A percentile compares a stretch with the other conserved stretches of the same genome.
Evolutionary conservation across 441 rosid species (phyloP).

Genomic region (Syzygium malaccense): DNA sequence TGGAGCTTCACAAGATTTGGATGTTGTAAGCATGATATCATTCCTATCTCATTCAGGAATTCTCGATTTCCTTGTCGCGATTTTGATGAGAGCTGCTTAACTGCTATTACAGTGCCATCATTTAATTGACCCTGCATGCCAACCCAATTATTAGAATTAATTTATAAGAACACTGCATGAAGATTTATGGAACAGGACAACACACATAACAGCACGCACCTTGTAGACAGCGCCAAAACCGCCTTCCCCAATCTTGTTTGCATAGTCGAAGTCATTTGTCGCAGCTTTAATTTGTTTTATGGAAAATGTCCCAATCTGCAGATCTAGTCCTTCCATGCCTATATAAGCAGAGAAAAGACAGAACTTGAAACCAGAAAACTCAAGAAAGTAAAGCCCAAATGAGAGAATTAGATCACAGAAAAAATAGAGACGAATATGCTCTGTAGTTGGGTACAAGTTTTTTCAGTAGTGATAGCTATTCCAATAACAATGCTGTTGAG

Average conservation of each 20-base stretch:
- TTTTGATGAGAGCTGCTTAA: constrained; percentile 51
- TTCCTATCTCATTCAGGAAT: constrained; percentile 47
- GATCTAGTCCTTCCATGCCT: constrained; percentile 28
- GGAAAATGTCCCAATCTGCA: constrained; percentile 46
- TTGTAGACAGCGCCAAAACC: constrained; percentile 84
- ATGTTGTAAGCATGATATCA: constrained; percentile 44
- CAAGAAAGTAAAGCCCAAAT: neutral
- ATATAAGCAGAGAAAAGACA: neutral
- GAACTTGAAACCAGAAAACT: neutral
- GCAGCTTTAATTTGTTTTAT: constrained; percentile 59
- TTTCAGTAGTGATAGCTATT: neutral
- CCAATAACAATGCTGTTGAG: neutral
- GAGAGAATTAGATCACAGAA: neutral
- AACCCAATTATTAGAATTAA: neutral
- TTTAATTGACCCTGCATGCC: constrained; percentile 31
- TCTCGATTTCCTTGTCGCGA: constrained; percentile 50
- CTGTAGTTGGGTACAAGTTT: neutral
- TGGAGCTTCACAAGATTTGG: constrained; percentile 50
- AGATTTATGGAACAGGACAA: neutral
- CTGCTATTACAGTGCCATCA: constrained; percentile 42
- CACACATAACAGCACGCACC: constrained; percentile 19
- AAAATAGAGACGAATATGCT: neutral
- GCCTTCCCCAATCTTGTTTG: constrained; percentile 80
- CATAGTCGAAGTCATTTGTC: constrained; percentile 49
- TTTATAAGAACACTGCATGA: neutral